Conservation (phyloP, 176 grass and related monocot genomes). For the Oryza coarctata region DNA sequence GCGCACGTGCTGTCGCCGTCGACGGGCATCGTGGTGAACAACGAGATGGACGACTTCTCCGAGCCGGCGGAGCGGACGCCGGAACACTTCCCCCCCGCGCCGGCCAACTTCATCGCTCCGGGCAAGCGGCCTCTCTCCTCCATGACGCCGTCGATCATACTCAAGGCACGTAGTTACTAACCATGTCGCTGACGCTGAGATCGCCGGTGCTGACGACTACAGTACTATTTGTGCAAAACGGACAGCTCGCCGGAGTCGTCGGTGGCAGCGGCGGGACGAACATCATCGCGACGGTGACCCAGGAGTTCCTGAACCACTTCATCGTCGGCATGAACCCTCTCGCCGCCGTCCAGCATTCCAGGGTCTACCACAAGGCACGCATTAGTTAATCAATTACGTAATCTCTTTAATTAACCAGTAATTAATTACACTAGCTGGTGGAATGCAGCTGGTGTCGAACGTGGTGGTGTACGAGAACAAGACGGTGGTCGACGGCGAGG, state of each 20-base stretch:
- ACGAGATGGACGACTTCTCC: conserved; percentile 98
- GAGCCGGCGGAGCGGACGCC: conserved; percentile 45
- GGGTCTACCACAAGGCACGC: conserved; percentile 69
- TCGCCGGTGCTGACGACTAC: not conserved
- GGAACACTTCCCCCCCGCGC: conserved; percentile 73
- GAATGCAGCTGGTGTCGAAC: conserved; percentile 67
- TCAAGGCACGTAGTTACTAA: conserved; percentile 43
- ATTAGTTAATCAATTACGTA: not conserved
- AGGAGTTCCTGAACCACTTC: conserved; percentile 92
- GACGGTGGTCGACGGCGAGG: conserved; percentile 54
- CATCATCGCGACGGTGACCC: conserved; percentile 60
- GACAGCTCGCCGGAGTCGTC: conserved; percentile 68
- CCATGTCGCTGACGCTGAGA: not conserved
- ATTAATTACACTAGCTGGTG: too few relatives aligned
- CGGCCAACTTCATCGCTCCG: conserved; percentile 81
- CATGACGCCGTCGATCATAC: conserved; percentile 74
- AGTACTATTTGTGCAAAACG: conserved; percentile 28
- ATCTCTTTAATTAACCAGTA: not conserved
- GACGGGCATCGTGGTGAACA: conserved; percentile 84
- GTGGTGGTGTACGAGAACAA: conserved; percentile 70
- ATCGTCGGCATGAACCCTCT: conserved; percentile 72
- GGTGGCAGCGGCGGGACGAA: conserved; percentile 74
- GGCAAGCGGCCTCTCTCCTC: conserved; percentile 72
- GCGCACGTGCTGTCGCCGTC: conserved; percentile 66
- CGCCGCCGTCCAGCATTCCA: conserved; percentile 63